Base-by-base conservation (phyloP, 2,329 filamentous ascomycete species). In the Nannizzia gypsea region DNA sequence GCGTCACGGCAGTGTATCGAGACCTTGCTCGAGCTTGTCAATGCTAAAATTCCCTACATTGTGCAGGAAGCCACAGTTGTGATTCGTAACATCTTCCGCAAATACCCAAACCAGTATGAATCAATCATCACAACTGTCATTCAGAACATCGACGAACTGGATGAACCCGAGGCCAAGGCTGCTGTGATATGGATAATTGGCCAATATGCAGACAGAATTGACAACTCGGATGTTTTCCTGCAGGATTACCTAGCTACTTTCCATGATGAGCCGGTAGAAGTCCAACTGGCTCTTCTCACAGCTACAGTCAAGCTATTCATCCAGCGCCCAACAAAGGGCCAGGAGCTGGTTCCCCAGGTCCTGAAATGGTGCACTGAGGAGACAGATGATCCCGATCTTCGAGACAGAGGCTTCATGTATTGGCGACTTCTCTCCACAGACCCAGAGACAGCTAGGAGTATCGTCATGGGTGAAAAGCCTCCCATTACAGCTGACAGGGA, bases 181-280 rank as follows among this genome's bases (percentile, higher is more conserved):
- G 93, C 93, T 61, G 96, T 99, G 85, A 93, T 99, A 50, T 99
- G 93, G 93, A 93, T 99, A 38, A 99, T 99, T 70, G 93, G 93
- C 1, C 90, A 99, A 72, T 99, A 99, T 68, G 93, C 93, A 8
- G 90, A 95, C 70, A 87, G 93, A 50, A 99, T 99, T 67, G 93
- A 99, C 71, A 97, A 99, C 72, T 93, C 89, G 15, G 93, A 97
- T 67, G 89, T 87, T 0, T 80, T 99, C 1, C 81, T 99, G 6
- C 92, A 99, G 67, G 93, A 99, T 72, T 99, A 97, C 72, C 73
- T 99, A 6, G 92, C 92, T 70, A 88, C 89, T 0, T 99, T 97
- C 76, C 83, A 88, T 28, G 93, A 99, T 67, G 93, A 99, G 74
- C 87, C 91, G 0, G 87, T 96, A 15, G 93, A 99, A 72, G 93